Evolutionary conservation across 495 filamentous ascomycete genomes (phyloP).

Genomic region (Penicillium chermesinum): DNA sequence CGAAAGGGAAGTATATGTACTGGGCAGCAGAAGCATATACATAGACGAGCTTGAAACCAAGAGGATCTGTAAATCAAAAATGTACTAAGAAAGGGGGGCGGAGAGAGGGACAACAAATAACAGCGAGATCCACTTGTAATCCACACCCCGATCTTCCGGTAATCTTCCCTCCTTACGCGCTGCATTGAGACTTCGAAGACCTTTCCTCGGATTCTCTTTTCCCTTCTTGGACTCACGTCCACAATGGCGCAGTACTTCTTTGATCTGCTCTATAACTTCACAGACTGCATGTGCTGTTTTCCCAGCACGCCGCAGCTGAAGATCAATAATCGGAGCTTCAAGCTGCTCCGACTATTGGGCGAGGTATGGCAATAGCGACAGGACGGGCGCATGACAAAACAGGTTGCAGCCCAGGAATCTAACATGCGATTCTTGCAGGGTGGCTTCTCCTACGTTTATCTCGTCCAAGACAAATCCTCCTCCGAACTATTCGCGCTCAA

Average conservation of each 20-base stretch:
- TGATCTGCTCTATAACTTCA: slow-evolving; percentile 84
- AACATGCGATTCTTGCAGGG: slow-evolving; percentile 46
- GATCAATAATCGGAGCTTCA: slow-evolving; percentile 92
- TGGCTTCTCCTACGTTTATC: slow-evolving; percentile 97
- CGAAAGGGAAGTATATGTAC: slow-evolving; percentile 8
- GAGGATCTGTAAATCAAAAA: neutral
- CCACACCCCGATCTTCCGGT: slow-evolving; percentile 3
- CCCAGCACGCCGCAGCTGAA: slow-evolving; percentile 88
- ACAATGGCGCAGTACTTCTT: slow-evolving; percentile 80
- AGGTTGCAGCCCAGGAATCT: slow-evolving; percentile 9
- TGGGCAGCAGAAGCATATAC: neutral
- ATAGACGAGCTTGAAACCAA: neutral
- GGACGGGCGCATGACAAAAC: too few relatives aligned
- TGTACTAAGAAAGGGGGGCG: slow-evolving; percentile 17
- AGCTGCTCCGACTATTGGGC: slow-evolving; percentile 86
- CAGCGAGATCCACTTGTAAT: slow-evolving; percentile 17
- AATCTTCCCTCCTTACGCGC: neutral
- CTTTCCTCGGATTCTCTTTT: neutral
- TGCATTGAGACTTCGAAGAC: neutral
- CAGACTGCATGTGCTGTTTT: slow-evolving; percentile 92
- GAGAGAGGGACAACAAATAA: slow-evolving; percentile 25
- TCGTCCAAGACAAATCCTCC: slow-evolving; percentile 82
- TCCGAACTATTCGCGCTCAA: slow-evolving; percentile 88
- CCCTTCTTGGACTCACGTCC: slow-evolving; percentile 1
- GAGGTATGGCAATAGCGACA: slow-evolving; percentile 52